Percentiles rank a stretch among this genome's conserved stretches.
phyloP scores from a whole-genome alignment of 106 monocot species.

The Agapanthus africanus region DNA sequence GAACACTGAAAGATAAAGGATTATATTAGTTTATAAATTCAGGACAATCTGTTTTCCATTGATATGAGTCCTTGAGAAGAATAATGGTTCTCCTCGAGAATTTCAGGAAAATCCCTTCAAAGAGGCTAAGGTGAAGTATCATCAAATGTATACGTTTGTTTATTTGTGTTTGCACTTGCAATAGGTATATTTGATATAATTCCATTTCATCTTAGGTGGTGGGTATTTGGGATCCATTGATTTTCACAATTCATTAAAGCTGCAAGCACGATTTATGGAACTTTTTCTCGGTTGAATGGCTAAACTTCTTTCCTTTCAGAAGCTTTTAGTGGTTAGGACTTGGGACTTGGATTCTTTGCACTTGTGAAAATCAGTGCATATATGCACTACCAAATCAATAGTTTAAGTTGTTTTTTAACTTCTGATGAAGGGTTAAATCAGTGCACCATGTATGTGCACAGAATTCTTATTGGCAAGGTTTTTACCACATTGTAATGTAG shows the following conservation, averaged over 20 bases:
- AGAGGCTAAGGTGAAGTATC: not conserved
- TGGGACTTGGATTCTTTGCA: too few species aligned
- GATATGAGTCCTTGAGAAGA: not conserved
- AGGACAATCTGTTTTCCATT: not conserved
- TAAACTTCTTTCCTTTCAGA: not conserved
- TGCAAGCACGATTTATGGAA: not conserved
- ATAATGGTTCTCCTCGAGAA: not conserved
- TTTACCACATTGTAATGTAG: not conserved
- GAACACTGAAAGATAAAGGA: not conserved
- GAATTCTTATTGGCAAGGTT: too few species aligned
- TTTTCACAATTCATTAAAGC: not conserved
- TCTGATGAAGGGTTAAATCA: too few species aligned
- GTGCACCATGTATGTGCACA: too few species aligned
- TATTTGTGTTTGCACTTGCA: not conserved
- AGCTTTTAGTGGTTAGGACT: not conserved
- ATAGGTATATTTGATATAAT: not conserved
- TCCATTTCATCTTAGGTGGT: not conserved
- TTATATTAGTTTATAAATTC: not conserved
- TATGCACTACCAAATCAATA: too few species aligned
- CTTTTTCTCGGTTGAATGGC: not conserved
- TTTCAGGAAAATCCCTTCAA: not conserved
- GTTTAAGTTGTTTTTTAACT: too few species aligned
- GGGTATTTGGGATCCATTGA: not conserved
- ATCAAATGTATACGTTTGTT: not conserved
- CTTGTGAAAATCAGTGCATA: too few species aligned